A percentile compares a stretch with the other conserved stretches of the same genome.
Conservation (phyloP, 2,329 filamentous ascomycete genomes). For the Bipolaris cookei region DNA sequence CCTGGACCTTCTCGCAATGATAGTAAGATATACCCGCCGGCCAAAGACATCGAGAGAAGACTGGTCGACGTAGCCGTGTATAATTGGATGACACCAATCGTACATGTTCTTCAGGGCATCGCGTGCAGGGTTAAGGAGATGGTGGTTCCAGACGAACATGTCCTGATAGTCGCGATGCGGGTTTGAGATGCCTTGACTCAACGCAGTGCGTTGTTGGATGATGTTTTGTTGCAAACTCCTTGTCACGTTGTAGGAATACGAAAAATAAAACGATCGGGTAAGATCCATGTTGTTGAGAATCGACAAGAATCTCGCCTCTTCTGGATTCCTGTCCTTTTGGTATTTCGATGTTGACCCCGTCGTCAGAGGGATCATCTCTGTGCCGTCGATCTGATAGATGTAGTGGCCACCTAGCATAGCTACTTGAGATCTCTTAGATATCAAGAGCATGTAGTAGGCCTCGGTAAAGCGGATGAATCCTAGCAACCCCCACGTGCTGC, state of each 20-base stretch:
- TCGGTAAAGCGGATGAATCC: constrained; percentile 97
- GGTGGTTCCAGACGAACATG: constrained; percentile 99
- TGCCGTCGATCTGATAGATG: constrained; percentile 92
- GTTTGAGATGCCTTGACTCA: constrained; percentile 68
- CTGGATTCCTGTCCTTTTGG: constrained; percentile 81
- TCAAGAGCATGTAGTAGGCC: constrained; percentile 94
- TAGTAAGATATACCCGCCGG: constrained; percentile 85
- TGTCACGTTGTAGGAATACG: constrained; percentile 96
- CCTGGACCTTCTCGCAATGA: constrained; percentile 89
- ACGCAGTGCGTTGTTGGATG: constrained; percentile 73
- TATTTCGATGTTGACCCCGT: constrained; percentile 70
- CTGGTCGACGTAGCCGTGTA: constrained; percentile 96
- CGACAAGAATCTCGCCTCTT: constrained; percentile 85
- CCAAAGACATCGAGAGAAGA: constrained; percentile 78
- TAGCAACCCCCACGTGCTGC: constrained; percentile 89
- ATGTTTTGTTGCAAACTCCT: constrained; percentile 92
- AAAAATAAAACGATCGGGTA: constrained; percentile 94
- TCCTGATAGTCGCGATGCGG: constrained; percentile 75
- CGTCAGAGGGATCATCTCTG: constrained; percentile 86
- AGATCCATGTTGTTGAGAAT: constrained; percentile 93
- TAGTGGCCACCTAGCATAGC: constrained; percentile 97
- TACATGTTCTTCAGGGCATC: constrained; percentile 77
- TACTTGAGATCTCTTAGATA: constrained; percentile 94
- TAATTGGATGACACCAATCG: constrained; percentile 95
- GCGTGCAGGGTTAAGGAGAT: constrained; percentile 79